These are phyloP conservation scores for Leptomonas pyrrhocoris DNA, from an alignment of 208 protist genomes.

Conservation along the genomic window DNA sequence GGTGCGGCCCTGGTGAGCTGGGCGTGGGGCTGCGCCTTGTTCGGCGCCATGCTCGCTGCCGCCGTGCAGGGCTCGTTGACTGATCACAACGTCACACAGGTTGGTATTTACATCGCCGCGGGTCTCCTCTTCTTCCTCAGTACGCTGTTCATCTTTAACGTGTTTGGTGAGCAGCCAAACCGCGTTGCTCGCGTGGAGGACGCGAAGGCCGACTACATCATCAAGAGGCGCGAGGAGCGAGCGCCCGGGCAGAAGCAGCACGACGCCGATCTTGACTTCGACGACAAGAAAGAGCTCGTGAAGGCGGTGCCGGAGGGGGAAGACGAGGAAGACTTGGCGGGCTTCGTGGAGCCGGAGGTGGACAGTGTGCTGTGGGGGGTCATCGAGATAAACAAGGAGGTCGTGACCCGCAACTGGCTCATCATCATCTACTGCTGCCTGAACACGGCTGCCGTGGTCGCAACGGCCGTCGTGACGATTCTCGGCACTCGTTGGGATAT, in stretches of 20 bases:
- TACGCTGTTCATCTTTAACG: conserved; percentile 62
- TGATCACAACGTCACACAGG: conserved; percentile 36
- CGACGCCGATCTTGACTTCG: background rate
- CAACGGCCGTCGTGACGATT: conserved; percentile 36
- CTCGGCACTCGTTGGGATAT: conserved; percentile 37
- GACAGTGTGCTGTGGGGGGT: conserved; percentile 26
- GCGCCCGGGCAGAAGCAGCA: conserved; percentile 8
- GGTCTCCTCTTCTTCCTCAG: conserved; percentile 41
- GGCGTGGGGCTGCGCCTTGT: conserved; percentile 53
- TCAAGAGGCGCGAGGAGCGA: conserved; percentile 8
- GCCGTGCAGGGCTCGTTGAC: conserved; percentile 60
- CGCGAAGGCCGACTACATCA: conserved; percentile 29
- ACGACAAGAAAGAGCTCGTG: background rate
- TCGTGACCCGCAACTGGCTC: conserved; percentile 34
- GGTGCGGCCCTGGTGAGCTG: conserved; percentile 62
- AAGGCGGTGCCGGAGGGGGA: background rate
- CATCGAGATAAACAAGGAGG: conserved; percentile 35
- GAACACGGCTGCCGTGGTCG: conserved; percentile 36
- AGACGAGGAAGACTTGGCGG: conserved; percentile 9
- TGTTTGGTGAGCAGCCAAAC: conserved; percentile 60
- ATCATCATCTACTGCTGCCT: conserved; percentile 44
- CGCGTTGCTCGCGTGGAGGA: conserved; percentile 46
- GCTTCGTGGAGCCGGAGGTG: conserved; percentile 34
- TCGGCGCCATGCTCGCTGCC: conserved; percentile 50
- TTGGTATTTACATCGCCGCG: conserved; percentile 52